These are phyloP conservation scores for Aschersonia sp. DNA, from an alignment of 2,329 filamentous ascomycete species.

Conservation along the genomic window DNA sequence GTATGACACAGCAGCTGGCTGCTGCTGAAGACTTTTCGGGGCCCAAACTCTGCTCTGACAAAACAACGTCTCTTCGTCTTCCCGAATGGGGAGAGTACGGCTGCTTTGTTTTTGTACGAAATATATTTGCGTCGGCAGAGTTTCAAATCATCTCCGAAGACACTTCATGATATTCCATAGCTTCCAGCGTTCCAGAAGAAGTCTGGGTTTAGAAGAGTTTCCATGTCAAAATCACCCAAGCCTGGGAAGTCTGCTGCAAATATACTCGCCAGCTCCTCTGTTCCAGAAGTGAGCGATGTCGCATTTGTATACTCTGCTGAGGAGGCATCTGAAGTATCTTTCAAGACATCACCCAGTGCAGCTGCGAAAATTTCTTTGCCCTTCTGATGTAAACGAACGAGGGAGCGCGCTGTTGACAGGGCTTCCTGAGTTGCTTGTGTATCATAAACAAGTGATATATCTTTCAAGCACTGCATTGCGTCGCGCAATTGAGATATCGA, in stretches of 20 bases:
- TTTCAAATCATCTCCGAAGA: too few relatives aligned
- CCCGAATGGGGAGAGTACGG: too few relatives aligned
- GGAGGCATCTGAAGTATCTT: slow-evolving; percentile 13
- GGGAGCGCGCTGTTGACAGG: slow-evolving; percentile 35
- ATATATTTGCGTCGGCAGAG: too few relatives aligned
- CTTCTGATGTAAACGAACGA: slow-evolving; percentile 36
- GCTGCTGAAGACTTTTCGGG: too few relatives aligned
- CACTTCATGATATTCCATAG: background rate
- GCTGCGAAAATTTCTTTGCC: slow-evolving; percentile 29
- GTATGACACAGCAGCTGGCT: too few relatives aligned
- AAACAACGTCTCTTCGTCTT: too few relatives aligned
- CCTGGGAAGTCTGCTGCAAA: slow-evolving; percentile 28
- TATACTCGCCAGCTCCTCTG: slow-evolving; percentile 18
- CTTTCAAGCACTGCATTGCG: slow-evolving; percentile 31
- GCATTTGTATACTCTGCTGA: background rate
- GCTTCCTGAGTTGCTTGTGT: slow-evolving; percentile 36
- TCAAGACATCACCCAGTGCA: slow-evolving; percentile 21
- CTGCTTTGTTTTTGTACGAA: too few relatives aligned
- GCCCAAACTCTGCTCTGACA: too few relatives aligned
- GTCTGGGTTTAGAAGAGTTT: slow-evolving; percentile 17
- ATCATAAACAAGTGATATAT: slow-evolving; percentile 26
- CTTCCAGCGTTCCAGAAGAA: slow-evolving; percentile 1
- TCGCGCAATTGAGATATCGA: slow-evolving; percentile 31
- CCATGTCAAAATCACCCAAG: slow-evolving; percentile 27
- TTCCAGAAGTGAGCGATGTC: background rate